Evolutionary conservation across 208 protist genomes (phyloP).

Genomic region (Acanthamoeba divionensis): DNA sequence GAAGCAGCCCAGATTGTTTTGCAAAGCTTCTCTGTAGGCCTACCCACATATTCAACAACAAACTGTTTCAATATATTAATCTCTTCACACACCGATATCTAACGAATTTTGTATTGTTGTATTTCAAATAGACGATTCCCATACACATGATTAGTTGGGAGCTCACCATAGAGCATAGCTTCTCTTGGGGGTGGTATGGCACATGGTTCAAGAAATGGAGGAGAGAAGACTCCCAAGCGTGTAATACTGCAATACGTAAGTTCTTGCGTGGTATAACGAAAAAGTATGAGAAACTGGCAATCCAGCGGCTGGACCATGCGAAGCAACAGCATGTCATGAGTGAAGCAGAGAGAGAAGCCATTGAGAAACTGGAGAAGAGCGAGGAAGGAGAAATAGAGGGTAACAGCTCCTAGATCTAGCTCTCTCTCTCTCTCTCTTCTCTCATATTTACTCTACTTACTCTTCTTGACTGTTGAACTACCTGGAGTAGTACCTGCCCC

Average conservation of each 20-base stretch:
- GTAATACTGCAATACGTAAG: neutral
- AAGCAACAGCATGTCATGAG: too few relatives aligned
- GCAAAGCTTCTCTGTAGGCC: neutral
- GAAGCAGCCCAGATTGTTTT: neutral
- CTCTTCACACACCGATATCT: too few relatives aligned
- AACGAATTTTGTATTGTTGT: neutral
- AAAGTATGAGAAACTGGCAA: neutral
- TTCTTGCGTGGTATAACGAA: neutral
- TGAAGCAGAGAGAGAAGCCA: too few relatives aligned
- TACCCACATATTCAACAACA: neutral
- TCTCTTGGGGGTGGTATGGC: neutral
- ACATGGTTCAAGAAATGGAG: neutral
- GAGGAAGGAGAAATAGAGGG: too few relatives aligned
- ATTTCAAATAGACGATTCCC: neutral
- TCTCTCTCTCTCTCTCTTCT: too few relatives aligned
- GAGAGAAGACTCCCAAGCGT: neutral
- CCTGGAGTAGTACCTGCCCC: too few relatives aligned
- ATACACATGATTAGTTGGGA: neutral
- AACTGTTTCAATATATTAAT: too few relatives aligned
- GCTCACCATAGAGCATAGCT: neutral
- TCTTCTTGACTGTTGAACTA: too few relatives aligned
- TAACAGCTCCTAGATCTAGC: too few relatives aligned
- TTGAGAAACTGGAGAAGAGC: too few relatives aligned
- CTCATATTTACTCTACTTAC: too few relatives aligned
- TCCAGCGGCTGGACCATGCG: too few relatives aligned